These are phyloP conservation scores for Chrysosporium keratinophilum DNA, from an alignment of 2,329 filamentous ascomycete genomes.

Conservation along the genomic window DNA sequence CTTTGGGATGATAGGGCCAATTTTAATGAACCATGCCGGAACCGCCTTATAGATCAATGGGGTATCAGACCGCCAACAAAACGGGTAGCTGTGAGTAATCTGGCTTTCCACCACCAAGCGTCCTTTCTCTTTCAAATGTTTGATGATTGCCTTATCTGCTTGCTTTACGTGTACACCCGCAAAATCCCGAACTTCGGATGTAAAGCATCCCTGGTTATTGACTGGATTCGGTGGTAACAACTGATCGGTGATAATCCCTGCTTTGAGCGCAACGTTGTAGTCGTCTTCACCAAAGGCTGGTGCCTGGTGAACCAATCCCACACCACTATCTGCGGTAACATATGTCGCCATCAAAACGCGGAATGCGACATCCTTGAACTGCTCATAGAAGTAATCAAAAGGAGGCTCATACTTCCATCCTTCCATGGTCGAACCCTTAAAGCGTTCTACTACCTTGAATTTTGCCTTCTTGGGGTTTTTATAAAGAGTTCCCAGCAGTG, in stretches of 20 bases:
- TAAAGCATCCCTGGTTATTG: constrained; percentile 74
- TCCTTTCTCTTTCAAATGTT: constrained; percentile 66
- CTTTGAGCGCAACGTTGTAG: constrained; percentile 69
- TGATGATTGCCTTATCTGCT: constrained; percentile 88
- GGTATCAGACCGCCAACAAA: constrained; percentile 91
- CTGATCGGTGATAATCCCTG: constrained; percentile 65
- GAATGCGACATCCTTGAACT: constrained; percentile 79
- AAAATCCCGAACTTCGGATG: constrained; percentile 65
- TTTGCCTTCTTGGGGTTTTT: constrained; percentile 95
- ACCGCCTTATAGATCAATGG: constrained; percentile 88
- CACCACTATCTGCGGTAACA: constrained; percentile 81
- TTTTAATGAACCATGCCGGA: constrained; percentile 89
- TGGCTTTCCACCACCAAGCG: constrained; percentile 76
- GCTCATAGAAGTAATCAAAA: constrained; percentile 80
- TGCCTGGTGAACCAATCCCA: constrained; percentile 86
- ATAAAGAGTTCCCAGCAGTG: constrained; percentile 70
- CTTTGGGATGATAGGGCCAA: constrained; percentile 68
- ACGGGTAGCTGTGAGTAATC: constrained; percentile 82
- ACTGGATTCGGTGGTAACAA: constrained; percentile 81
- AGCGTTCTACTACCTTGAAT: constrained; percentile 67
- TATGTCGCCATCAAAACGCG: constrained; percentile 72
- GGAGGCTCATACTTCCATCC: constrained; percentile 83
- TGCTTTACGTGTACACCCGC: constrained; percentile 80
- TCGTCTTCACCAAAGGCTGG: constrained; percentile 94
- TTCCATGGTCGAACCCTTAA: constrained; percentile 74